Percentiles rank a stretch among this genome's conserved stretches.
These are phyloP conservation scores for Citrus trifoliata DNA, from an alignment of 345 rosid species.

Conservation along the genomic window DNA sequence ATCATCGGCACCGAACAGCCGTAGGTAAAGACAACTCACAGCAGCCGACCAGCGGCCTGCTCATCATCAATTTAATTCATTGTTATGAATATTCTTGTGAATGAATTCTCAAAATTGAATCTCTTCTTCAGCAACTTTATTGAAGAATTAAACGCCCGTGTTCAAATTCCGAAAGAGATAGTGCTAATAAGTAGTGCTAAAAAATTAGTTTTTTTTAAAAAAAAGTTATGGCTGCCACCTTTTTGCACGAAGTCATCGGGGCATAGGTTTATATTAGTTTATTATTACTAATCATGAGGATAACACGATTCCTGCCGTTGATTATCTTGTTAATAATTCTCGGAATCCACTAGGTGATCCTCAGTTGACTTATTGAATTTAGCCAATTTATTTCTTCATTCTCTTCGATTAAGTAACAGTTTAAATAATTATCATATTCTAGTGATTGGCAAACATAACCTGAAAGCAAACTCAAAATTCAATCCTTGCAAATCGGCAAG, in stretches of 20 bases:
- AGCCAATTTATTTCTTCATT: background rate
- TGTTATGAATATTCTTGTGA: no score
- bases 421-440: background rate
- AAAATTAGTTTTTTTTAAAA: background rate
- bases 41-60: no score
- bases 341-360: background rate
- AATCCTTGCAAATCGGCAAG: background rate
- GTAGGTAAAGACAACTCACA: no score
- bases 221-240: background rate
- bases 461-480: no score
- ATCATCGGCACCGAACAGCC: no score
- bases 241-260: background rate
- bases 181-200: background rate
- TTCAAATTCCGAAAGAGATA: no score
- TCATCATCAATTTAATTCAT: no score
- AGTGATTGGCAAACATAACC: background rate
- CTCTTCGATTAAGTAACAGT: background rate
- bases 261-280: background rate
- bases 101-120: no score
- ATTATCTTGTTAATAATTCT: background rate
- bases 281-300: background rate
- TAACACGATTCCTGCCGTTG: background rate
- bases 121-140: no score
- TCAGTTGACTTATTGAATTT: background rate
- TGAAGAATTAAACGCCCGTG: no score